Evolutionary conservation across 1,284 basidiomycete genomes (phyloP).

Genomic region (Leucoagaricus sp.): DNA sequence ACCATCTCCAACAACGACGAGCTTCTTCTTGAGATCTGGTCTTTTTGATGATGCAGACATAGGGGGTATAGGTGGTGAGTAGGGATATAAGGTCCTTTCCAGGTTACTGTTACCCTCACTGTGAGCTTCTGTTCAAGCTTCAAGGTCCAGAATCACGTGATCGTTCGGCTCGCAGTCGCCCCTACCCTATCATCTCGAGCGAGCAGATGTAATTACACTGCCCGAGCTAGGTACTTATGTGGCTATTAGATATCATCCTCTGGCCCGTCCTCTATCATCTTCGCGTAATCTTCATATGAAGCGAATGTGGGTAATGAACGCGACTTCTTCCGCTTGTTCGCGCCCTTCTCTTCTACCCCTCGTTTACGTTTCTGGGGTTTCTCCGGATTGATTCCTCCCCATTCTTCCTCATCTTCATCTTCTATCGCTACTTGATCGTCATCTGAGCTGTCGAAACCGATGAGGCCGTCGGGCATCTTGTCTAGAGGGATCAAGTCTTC

Average conservation of each 20-base stretch:
- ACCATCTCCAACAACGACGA: slow-evolving; percentile 87
- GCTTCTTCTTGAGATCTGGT: slow-evolving; percentile 85
- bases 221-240: too few species aligned
- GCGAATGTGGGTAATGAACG: slow-evolving; percentile 85
- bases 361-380: slow-evolving; percentile 53
- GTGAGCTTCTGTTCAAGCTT: too few species aligned
- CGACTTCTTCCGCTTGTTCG: slow-evolving; percentile 73
- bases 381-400: slow-evolving; percentile 53
- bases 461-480: slow-evolving; percentile 52
- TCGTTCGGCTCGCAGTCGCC: neutral
- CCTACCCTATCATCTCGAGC: neutral
- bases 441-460: slow-evolving; percentile 58
- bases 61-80: slow-evolving; percentile 31
- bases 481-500: slow-evolving; percentile 66
- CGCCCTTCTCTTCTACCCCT: slow-evolving; percentile 39
- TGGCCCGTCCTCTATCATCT: slow-evolving; percentile 84
- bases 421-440: slow-evolving; percentile 38
- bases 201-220: too few species aligned
- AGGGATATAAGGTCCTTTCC: neutral
- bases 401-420: slow-evolving; percentile 42
- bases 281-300: slow-evolving; percentile 94
- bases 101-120: neutral
- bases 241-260: slow-evolving; percentile 64
- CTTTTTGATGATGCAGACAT: slow-evolving; percentile 40
- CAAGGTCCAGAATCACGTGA: slow-evolving; percentile 9